A percentile compares a stretch with the other conserved stretches of the same genome.
phyloP scores from a whole-genome alignment of 2,329 filamentous ascomycete genomes.

The Microdochium bolleyi region DNA sequence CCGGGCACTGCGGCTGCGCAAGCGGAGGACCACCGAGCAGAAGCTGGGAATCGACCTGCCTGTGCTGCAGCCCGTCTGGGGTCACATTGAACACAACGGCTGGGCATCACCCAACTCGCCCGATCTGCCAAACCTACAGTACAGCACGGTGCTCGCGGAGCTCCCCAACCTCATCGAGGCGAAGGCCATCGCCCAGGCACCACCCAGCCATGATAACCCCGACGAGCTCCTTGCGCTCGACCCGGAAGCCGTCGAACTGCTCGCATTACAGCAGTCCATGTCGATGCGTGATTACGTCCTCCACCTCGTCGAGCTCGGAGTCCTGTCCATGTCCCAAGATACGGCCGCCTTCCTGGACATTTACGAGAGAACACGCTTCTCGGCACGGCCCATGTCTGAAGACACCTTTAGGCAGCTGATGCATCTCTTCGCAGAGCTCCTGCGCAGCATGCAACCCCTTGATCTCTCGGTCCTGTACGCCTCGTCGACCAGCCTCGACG shows the following conservation, averaged over 20 bases:
- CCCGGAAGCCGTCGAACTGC: constrained; percentile 57
- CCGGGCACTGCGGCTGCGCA: constrained; percentile 21
- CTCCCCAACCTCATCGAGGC: constrained; percentile 87
- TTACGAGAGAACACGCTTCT: constrained; percentile 85
- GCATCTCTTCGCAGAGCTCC: constrained; percentile 72
- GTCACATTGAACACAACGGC: constrained; percentile 74
- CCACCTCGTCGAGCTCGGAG: constrained; percentile 59
- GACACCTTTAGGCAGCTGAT: constrained; percentile 70
- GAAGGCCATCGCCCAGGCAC: constrained; percentile 81
- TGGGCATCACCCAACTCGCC: constrained; percentile 76
- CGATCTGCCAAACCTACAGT: constrained; percentile 76
- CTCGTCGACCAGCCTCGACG: constrained; percentile 8
- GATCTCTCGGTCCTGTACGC: constrained; percentile 41
- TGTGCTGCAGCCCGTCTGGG: constrained; percentile 58
- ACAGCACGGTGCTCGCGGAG: constrained; percentile 72
- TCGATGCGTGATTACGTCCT: constrained; percentile 71
- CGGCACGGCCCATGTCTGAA: constrained; percentile 59
- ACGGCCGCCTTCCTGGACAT: constrained; percentile 59
- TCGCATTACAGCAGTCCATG: constrained; percentile 65
- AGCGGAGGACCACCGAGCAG: constrained; percentile 25
- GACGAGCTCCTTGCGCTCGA: constrained; percentile 44
- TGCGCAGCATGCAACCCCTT: constrained; percentile 66
- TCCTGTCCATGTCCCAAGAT: constrained; percentile 33
- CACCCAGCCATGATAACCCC: constrained; percentile 35
- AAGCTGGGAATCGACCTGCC: constrained; percentile 39